A percentile compares a stretch with the other conserved stretches of the same genome.
Conservation (phyloP, 371 early-diverging fungal species). For the Capillidium heterosporum region DNA sequence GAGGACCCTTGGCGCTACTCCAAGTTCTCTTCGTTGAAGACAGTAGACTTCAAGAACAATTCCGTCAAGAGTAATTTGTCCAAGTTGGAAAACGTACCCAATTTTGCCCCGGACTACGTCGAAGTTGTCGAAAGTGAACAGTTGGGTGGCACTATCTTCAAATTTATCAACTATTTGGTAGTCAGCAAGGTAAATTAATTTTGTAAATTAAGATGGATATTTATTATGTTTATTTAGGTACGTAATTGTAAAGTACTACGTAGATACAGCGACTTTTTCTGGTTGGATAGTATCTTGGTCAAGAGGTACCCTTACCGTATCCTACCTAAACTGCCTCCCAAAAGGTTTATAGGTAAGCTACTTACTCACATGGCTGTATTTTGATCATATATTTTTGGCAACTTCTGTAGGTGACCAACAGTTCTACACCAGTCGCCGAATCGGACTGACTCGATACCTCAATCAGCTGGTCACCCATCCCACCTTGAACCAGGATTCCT, state of each 20-base stretch:
- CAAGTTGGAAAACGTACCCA: background rate
- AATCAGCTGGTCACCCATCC: conserved; percentile 63
- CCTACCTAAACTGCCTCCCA: conserved; percentile 45
- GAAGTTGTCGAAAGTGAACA: conserved; percentile 50
- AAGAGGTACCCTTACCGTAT: conserved; percentile 59
- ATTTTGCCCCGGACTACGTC: conserved; percentile 22
- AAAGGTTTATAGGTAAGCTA: conserved; percentile 31
- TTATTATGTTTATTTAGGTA: conserved; percentile 16
- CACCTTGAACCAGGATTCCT: conserved; percentile 36
- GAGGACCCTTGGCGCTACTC: background rate
- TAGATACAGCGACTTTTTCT: conserved; percentile 74
- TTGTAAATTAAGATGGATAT: background rate
- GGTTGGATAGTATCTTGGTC: conserved; percentile 49
- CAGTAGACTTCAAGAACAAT: background rate
- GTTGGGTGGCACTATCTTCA: conserved; percentile 56
- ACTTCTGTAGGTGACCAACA: conserved; percentile 28
- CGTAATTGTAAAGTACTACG: conserved; percentile 39
- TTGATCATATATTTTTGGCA: background rate
- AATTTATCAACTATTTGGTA: conserved; percentile 63
- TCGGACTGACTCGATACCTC: conserved; percentile 52
- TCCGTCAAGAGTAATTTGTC: background rate
- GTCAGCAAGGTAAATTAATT: conserved; percentile 25
- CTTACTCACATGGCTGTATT: conserved; percentile 14
- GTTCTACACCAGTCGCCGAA: conserved; percentile 52
- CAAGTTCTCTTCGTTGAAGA: background rate